These are phyloP conservation scores for Gentiana dahurica DNA, from an alignment of 257 asterid species.

Conservation along the genomic window DNA sequence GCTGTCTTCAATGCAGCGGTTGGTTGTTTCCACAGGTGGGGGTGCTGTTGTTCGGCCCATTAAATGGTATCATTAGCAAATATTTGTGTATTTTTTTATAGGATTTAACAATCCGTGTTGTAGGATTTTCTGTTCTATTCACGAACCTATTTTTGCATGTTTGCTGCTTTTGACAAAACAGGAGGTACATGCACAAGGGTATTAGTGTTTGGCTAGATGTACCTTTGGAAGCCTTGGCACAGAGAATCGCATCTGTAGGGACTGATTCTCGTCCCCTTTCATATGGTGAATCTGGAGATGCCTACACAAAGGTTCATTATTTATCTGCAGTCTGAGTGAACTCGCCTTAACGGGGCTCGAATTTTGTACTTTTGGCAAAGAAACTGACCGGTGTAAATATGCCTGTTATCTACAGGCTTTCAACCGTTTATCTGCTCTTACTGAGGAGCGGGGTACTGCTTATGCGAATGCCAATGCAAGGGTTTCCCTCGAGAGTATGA, in stretches of 20 bases:
- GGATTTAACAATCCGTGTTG: no score
- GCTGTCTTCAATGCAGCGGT: slow-evolving; percentile 55
- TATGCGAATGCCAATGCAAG: slow-evolving; percentile 62
- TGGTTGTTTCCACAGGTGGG: slow-evolving; percentile 92
- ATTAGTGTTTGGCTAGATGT: slow-evolving; percentile 86
- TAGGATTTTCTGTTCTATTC: not conserved
- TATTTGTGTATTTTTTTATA: not conserved
- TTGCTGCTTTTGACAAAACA: slow-evolving; percentile 16
- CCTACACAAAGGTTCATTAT: slow-evolving; percentile 45
- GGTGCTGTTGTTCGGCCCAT: slow-evolving; percentile 87
- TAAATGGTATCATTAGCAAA: slow-evolving; percentile 55
- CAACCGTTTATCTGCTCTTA: slow-evolving; percentile 51
- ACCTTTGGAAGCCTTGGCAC: slow-evolving; percentile 85
- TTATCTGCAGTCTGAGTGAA: not conserved
- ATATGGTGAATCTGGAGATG: slow-evolving; percentile 61
- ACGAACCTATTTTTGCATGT: slow-evolving; percentile 6
- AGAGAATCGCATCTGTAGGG: slow-evolving; percentile 61
- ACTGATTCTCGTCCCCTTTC: slow-evolving; percentile 76
- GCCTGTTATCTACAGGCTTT: slow-evolving; percentile 36
- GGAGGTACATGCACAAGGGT: slow-evolving; percentile 88
- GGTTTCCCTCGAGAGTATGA: slow-evolving; percentile 70
- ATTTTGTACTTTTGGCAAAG: not conserved
- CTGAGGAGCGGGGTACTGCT: slow-evolving; percentile 69
- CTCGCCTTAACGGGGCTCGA: not conserved
- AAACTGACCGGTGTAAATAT: not conserved